phyloP scores from a whole-genome alignment of 1,139 yeast species.

The Kodamaea sp. region DNA sequence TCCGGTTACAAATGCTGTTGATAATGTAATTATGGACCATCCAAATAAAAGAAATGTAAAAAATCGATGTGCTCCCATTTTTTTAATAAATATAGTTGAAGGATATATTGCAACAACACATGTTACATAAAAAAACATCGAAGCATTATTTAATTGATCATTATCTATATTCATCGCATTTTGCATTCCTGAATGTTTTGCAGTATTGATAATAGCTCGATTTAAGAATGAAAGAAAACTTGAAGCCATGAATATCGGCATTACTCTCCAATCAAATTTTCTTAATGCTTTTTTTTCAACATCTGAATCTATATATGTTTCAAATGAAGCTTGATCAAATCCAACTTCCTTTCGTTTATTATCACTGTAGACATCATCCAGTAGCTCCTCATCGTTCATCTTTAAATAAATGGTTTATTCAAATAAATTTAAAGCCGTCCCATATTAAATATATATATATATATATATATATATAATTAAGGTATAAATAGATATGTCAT shows the following conservation, averaged over 20 bases:
- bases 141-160: slow-evolving; percentile 2
- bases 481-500: too few species aligned
- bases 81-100: slow-evolving; percentile 2
- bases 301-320: slow-evolving; percentile 4
- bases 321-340: slow-evolving; percentile 3
- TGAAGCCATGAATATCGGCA: slow-evolving; percentile 5
- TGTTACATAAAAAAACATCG: slow-evolving; percentile 4
- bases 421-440: too few species aligned
- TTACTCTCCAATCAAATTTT: slow-evolving; percentile 3
- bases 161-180: slow-evolving; percentile 1
- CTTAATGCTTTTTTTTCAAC: slow-evolving; percentile 6
- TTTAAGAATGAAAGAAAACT: slow-evolving; percentile 5
- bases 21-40: slow-evolving; percentile 3
- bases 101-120: slow-evolving; percentile 4
- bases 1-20: slow-evolving; percentile 2
- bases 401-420: too few species aligned
- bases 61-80: slow-evolving; percentile 4
- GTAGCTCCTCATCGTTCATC: too few species aligned
- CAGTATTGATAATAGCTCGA: slow-evolving; percentile 5
- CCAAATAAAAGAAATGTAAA: slow-evolving; percentile 2
- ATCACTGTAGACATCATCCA: too few species aligned
- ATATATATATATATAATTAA: too few species aligned
- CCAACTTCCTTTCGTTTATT: too few species aligned
- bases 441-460: too few species aligned
- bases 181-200: slow-evolving; percentile 3